Base-by-base conservation (phyloP, 257 asterid genomes). In the Scutellaria galericulata region DNA sequence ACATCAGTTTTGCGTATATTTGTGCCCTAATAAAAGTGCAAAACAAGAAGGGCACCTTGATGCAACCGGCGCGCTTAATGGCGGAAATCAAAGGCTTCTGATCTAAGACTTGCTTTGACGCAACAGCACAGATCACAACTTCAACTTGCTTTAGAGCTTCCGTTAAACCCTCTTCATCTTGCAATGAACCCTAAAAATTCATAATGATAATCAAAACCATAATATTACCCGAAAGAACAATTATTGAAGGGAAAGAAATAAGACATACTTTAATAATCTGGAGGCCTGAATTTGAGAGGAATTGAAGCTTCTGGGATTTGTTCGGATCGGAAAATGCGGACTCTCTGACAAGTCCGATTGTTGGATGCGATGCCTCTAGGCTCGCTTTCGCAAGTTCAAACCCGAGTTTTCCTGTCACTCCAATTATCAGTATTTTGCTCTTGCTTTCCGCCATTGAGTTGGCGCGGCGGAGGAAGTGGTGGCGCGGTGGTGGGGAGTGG, bases 341-440 rank as follows among this genome's bases (percentile, higher is more conserved):
- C 2, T 86, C 90, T 70, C 98, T 83, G 68, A 91, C 91, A 22
- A 93, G 89, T 42, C 91, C 98, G 44, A 86, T 75, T n/a, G 98
- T 93, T 3, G 79, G 95, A 76, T 91, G 92, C 70, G 88, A 86
- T 27, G 93, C 88, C 39, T 50, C 52, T 44, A 89, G 56, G 81
- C 97, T 85, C 67, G 94, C 96, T 71, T 80, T 86, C 0, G 96
- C 95, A 8, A 93, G 86, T 64, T 91, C 93, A 74, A 85, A 91
- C 6, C 98, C 98, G 20, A 89, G 81, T 68, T 82, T 89, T 1
- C 97, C 99, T 0, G 97, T 89, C 11, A 86, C 96, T 72, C 99
- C 97, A 78, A 91, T 81, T 74, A 94, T 79, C 40, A 94, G 84
- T 73, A 94, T 77, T 76, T 68, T 89, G 85, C 90, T 89, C 84